Evolutionary conservation across 257 asterid species (phyloP).

Genomic region (Thymus quinquecostatus): DNA sequence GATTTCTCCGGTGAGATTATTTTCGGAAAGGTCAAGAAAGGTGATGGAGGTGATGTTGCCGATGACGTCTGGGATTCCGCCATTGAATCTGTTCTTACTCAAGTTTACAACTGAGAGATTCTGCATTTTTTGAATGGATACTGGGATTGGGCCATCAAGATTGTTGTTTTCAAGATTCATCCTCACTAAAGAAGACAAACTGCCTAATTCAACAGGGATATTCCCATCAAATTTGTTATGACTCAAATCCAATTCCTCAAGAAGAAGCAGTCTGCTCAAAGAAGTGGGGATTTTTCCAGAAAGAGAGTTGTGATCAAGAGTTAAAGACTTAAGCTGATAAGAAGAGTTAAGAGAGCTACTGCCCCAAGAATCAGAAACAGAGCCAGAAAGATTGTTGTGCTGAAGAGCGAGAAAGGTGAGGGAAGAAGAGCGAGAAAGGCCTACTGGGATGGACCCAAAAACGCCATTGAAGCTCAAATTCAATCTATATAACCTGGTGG

Average conservation of each 20-base stretch:
- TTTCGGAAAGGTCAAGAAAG: constrained; percentile 64
- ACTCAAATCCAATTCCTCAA: constrained; percentile 54
- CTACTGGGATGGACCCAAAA: constrained; percentile 70
- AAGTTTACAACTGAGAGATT: constrained; percentile 55
- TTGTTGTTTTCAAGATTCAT: constrained; percentile 48
- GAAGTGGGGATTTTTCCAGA: constrained; percentile 69
- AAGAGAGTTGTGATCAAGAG: constrained; percentile 60
- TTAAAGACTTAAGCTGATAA: constrained; percentile 49
- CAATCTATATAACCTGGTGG: constrained; percentile 64
- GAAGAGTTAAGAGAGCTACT: constrained; percentile 25
- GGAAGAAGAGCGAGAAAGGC: constrained; percentile 49
- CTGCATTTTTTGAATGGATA: constrained; percentile 35
- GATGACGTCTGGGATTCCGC: constrained; percentile 57
- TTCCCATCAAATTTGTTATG: constrained; percentile 42
- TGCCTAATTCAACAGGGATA: not conserved
- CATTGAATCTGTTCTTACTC: constrained; percentile 54
- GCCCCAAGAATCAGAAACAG: constrained; percentile 65
- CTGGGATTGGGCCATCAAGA: constrained; percentile 54
- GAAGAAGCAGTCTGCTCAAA: constrained; percentile 48
- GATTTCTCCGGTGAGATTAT: constrained; percentile 73
- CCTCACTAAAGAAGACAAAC: constrained; percentile 40
- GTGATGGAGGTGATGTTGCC: constrained; percentile 56
- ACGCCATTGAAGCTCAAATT: constrained; percentile 74
- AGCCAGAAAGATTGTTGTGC: constrained; percentile 72
- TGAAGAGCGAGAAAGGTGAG: constrained; percentile 80